Evolutionary conservation across 805 yeast genomes (phyloP), one percentile per base, ranked within the genome.

Genomic region (Schwanniomyces yamadae): DNA sequence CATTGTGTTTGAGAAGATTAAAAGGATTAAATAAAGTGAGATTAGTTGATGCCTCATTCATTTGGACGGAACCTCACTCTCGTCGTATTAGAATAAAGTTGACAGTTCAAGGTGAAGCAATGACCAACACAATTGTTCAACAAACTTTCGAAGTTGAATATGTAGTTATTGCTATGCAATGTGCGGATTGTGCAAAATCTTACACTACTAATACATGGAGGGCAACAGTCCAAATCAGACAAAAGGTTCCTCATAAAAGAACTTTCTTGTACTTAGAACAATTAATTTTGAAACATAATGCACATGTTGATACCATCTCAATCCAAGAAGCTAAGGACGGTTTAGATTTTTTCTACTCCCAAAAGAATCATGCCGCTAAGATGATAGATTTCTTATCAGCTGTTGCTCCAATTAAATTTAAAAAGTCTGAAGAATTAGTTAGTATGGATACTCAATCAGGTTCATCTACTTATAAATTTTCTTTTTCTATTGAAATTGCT

Each of bases 21-120:
- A 87, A 84, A 51, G 98, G 98, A 38, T 71, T 93, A 48, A 81
- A 78, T 47, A 84, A 85, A 54, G 93, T 89, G 30, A 72, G 96
- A 50, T 69, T 93, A 41, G 80, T 88, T 27, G 98, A 93, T 66
- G 99, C 99, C 2, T 77, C 90, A 4, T 93, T 90, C 52, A 79
- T 95, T 43, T 93, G 99, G 99, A 93, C 99, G 1, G 99, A 93
- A 67, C 99, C 99, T 3, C 99, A 93, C 62, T 89, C 97, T 18
- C 78, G 99, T 63, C 82, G 99, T 71, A 80, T 91, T 42, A 80
- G 89, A 61, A 79, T 95, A 45, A 89, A 90, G 55, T 66, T 93
- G 36, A 88, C 97, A 0, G 96, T 93, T 20, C 98, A 91, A 63
- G 97, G 97, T 48, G 99, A 93, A 61, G 97, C 96, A 16, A 81